These are phyloP conservation scores for Fraxinus quadrangulata DNA, from an alignment of 257 asterid species.

Conservation along the genomic window DNA sequence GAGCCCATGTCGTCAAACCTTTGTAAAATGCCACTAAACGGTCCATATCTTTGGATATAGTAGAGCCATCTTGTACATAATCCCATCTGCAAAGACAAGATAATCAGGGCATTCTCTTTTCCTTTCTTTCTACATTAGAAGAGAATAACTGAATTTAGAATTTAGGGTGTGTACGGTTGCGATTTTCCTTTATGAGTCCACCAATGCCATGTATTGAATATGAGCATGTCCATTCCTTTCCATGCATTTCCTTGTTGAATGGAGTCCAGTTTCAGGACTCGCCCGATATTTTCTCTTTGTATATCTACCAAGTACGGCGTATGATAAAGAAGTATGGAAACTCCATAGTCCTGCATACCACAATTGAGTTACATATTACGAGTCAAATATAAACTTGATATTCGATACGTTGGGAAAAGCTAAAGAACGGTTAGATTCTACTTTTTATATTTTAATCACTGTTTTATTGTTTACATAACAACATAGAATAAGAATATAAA, in stretches of 20 bases:
- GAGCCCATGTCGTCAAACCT: constrained; percentile 68
- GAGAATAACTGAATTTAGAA: neutral
- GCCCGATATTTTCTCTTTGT: constrained; percentile 51
- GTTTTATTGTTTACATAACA: neutral
- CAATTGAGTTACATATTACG: neutral
- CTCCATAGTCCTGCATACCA: constrained; percentile 59
- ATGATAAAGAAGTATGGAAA: constrained; percentile 50
- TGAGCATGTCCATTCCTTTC: constrained; percentile 78
- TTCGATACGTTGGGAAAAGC: neutral
- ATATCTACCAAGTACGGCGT: constrained; percentile 73
- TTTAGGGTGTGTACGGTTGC: constrained; percentile 48
- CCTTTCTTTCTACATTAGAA: neutral
- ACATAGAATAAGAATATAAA: neutral
- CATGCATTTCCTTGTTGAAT: constrained; percentile 72
- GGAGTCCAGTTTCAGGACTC: constrained; percentile 59
- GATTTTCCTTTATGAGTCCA: constrained; percentile 76
- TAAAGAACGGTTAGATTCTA: neutral
- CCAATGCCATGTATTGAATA: constrained; percentile 87
- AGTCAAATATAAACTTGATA: too few relatives aligned
- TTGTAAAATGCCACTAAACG: constrained; percentile 63
- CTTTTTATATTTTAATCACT: neutral
- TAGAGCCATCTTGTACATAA: constrained; percentile 56
- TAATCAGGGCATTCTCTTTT: neutral
- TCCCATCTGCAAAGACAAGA: constrained; percentile 47
- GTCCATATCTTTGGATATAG: constrained; percentile 54